Conservation (phyloP, 441 rosid species). For the Mallotus repandus region DNA sequence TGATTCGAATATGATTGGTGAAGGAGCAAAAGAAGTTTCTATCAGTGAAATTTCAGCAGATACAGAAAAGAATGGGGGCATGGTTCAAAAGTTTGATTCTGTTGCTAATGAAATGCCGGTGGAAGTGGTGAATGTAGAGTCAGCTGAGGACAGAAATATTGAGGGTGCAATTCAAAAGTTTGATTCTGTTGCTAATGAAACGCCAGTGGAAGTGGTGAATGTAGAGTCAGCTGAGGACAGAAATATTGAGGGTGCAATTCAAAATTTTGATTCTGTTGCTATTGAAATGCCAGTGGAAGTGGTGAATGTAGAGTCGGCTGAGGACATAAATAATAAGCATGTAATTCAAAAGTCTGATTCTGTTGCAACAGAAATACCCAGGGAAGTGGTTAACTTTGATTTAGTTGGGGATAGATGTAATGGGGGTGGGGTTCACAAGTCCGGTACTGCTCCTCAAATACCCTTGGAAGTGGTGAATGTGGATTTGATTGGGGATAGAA, state of each 20-base stretch:
- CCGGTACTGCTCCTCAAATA: neutral
- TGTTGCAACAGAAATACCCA: conserved; percentile 2
- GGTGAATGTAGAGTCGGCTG: conserved; percentile 10
- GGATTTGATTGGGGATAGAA: neutral
- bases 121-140: conserved; percentile 8
- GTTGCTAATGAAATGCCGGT: neutral
- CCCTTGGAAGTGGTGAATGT: neutral
- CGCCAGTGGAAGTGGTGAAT: neutral
- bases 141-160: neutral
- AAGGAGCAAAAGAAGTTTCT: conserved; percentile 1
- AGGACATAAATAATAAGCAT: neutral
- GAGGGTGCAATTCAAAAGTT: conserved; percentile 3
- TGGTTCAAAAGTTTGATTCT: conserved; percentile 9
- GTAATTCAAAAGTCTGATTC: conserved; percentile 13
- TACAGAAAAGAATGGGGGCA: conserved; percentile 2
- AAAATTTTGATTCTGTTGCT: conserved; percentile 1
- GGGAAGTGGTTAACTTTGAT: conserved; percentile 10
- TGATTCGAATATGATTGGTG: neutral
- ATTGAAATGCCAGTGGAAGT: conserved; percentile 5
- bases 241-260: neutral
- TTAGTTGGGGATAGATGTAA: conserved; percentile 11
- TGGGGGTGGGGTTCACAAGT: neutral
- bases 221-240: neutral
- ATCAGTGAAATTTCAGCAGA: conserved; percentile 12
- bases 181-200: conserved; percentile 6